Base-by-base conservation (phyloP, 2,329 filamentous ascomycete species). In the Colletotrichum karsti region DNA sequence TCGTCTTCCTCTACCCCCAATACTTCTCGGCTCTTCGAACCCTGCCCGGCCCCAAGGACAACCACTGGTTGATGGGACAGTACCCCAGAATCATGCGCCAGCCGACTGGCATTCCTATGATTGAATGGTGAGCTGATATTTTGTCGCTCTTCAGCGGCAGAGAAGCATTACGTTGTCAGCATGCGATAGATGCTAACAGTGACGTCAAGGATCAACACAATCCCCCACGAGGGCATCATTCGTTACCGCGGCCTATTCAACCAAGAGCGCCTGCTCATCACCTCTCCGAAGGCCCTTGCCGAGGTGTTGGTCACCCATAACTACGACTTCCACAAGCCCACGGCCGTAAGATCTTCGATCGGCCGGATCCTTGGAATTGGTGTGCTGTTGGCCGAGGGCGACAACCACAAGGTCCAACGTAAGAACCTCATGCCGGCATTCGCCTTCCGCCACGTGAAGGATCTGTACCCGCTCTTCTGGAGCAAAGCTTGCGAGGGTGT, bases 381-480 rank as follows among this genome's bases (percentile, higher is more conserved):
- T 9, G 82, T 95, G 13, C 80, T 98, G 39, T 82, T 98, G 10
- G 92, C 93, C 2, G 95, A 98, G 79, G 95, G 95, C n/a, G 93
- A 97, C 12, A 93, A 95, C 74, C 95, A 98, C 78, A 96, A 92
- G 81, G 82, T 88, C 73, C 92, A 94, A 81, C 87, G 95, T 51
- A 94, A 92, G 77, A 90, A 91, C 65, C 87, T 97, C 18, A 89
- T 91, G 81, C 94, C 94, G 0, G 93, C 93, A 2, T 97, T 97
- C 77, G 86, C 90, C n/a, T 97, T 93, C 75, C 88, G 94, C 22
- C 93, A 97, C 74, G 84, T 97, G 77, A 97, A 96, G 76, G 88
- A 95, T 67, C 82, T 97, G 13, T 96, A 97, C 73, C 91, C 93
- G 0, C 81, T 92, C 6, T 97, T 98, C 78, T 97, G 94, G 94